Evolutionary conservation across 345 rosid genomes (phyloP).

Genomic region (Garcia nutans): DNA sequence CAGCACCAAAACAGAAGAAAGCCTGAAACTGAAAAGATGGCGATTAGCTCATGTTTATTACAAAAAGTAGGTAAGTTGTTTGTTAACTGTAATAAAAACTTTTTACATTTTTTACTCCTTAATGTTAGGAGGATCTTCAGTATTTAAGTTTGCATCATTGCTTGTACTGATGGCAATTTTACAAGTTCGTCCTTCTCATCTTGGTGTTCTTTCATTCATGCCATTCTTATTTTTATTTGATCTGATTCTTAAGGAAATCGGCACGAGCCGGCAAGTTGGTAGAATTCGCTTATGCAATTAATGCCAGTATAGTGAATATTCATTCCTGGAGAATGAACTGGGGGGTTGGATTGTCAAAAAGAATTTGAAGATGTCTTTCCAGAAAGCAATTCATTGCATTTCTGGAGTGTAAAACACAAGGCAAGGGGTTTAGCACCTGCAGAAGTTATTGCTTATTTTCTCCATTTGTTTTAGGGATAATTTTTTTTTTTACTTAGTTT

Average conservation of each 20-base stretch:
- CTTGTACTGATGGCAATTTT: neutral
- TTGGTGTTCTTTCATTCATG: neutral
- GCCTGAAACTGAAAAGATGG: conserved; percentile 29
- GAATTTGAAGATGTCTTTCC: neutral
- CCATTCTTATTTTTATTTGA: neutral
- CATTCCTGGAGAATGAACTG: neutral
- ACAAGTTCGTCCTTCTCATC: neutral
- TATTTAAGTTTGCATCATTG: neutral
- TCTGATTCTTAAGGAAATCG: neutral
- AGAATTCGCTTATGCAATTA: neutral
- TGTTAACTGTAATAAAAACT: conserved; percentile 17
- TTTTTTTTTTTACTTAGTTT: too few relatives aligned
- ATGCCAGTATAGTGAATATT: neutral
- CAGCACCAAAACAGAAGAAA: conserved; percentile 51
- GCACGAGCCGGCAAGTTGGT: neutral
- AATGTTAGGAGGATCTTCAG: neutral
- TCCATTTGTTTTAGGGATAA: too few relatives aligned
- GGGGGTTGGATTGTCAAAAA: neutral
- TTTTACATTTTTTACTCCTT: neutral
- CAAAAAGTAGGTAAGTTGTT: conserved; percentile 5
- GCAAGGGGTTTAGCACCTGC: neutral
- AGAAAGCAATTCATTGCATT: neutral
- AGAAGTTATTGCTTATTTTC: too few relatives aligned
- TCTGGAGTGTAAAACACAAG: neutral
- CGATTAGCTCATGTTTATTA: neutral